Percentiles rank a stretch among this genome's conserved stretches.
Evolutionary conservation across 495 filamentous ascomycete species (phyloP).

Genomic region (Tuber aestivum): DNA sequence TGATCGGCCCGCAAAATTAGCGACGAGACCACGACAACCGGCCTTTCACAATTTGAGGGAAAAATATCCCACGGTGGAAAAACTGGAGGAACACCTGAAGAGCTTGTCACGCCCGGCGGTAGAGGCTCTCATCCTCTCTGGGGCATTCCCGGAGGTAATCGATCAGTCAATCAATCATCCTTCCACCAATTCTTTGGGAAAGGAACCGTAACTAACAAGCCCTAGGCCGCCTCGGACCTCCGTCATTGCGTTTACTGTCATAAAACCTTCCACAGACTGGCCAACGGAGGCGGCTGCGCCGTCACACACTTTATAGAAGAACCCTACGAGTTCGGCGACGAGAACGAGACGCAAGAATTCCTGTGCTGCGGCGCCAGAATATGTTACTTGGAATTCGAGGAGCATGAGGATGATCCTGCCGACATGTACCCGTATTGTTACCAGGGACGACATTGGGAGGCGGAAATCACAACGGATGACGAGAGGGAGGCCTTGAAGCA

Average conservation of each 20-base stretch:
- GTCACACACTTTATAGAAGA: constrained; percentile 14
- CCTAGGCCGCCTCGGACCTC: constrained; percentile 13
- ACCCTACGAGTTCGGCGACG: constrained; percentile 1
- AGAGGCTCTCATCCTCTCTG: constrained; percentile 11
- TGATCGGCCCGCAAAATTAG: neutral
- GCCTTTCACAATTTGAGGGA: constrained; percentile 13
- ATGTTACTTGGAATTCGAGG: constrained; percentile 6
- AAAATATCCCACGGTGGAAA: constrained; percentile 9
- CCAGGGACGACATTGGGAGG: constrained; percentile 15
- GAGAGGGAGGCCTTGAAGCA: neutral
- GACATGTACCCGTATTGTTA: constrained; percentile 14
- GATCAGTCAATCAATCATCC: neutral
- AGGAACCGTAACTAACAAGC: neutral
- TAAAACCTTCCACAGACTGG: constrained; percentile 9
- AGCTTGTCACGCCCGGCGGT: constrained; percentile 5
- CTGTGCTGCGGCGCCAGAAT: constrained; percentile 13
- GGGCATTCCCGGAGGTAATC: constrained; percentile 25
- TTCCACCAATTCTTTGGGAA: neutral
- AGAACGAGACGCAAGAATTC: neutral
- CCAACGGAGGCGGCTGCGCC: constrained; percentile 7
- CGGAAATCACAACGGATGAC: constrained; percentile 23
- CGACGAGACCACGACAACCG: neutral
- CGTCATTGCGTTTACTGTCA: constrained; percentile 25
- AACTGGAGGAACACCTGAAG: constrained; percentile 15
- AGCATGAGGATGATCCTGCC: neutral